These are phyloP conservation scores for Trichocladium antarcticum DNA, from an alignment of 495 filamentous ascomycete species.

Conservation along the genomic window DNA sequence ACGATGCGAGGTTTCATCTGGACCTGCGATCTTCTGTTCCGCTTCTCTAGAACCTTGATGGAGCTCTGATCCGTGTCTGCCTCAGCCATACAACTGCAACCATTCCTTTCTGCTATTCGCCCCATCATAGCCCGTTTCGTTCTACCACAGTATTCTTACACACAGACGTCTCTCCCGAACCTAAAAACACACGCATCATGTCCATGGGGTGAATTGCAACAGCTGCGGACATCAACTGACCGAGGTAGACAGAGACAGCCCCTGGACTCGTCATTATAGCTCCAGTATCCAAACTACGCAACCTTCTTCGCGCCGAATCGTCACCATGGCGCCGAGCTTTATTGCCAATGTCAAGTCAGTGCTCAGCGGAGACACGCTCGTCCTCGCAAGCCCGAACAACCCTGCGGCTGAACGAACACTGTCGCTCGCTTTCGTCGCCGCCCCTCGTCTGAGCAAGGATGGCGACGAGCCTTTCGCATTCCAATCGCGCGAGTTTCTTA, in stretches of 20 bases:
- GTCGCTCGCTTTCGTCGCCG: slow-evolving; percentile 82
- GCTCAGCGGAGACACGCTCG: slow-evolving; percentile 80
- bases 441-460: slow-evolving; percentile 74
- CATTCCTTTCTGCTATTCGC: no score
- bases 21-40: no score
- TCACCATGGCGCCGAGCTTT: slow-evolving; percentile 32
- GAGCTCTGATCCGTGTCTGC: no score
- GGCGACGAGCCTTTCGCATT: slow-evolving; percentile 88
- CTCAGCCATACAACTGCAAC: no score
- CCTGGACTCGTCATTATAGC: background rate
- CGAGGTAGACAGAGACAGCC: background rate
- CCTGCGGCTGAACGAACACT: slow-evolving; percentile 71
- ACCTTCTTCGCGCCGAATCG: background rate
- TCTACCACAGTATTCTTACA: no score
- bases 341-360: slow-evolving; percentile 84
- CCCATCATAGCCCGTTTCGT: no score
- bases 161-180: background rate
- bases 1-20: no score
- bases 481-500: slow-evolving; percentile 83
- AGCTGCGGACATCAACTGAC: no score
- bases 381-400: slow-evolving; percentile 61
- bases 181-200: background rate
- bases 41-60: no score
- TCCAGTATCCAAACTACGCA: background rate
- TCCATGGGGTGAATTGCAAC: background rate